Evolutionary conservation across 1,139 yeast genomes (phyloP), one percentile per base, ranked within the genome.

Genomic region (Geotrichum fermentans): DNA sequence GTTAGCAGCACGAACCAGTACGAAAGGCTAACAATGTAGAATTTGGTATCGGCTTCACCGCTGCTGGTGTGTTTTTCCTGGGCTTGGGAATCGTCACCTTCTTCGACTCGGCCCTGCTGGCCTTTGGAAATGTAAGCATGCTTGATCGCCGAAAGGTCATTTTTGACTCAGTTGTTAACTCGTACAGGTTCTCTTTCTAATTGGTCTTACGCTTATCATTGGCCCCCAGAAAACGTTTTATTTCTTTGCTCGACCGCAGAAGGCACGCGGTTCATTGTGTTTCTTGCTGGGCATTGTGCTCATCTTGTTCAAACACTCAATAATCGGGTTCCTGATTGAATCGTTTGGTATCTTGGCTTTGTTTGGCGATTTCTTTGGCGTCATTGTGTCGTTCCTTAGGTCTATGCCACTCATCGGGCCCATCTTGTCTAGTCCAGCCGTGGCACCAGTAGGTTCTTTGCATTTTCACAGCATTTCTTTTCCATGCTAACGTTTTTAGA

Each of bases 1-100:
- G 28, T 24, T 24, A n/a, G n/a, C n/a, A n/a, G n/a, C n/a, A n/a
- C n/a, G n/a, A n/a, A n/a, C n/a, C n/a, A n/a, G n/a, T n/a, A n/a
- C n/a, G n/a, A n/a, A n/a, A n/a, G n/a, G 36, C 28, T 22, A 26
- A 8, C 5, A 29, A 11, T 21, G 59, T 57, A 87, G 96, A 89
- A 68, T 83, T 83, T 61, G 98, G 98, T 28, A 97, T 88, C 24
- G 96, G 89, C 8, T 85, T 90, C 73, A 87, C 96, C 13, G 90
- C 95, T 22, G 86, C 85, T 24, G 97, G 92, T 11, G 77, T 83
- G 51, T 66, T 86, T 42, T 83, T 88, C 64, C 85, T 92, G 66
- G 64, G 87, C 7, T 72, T 90, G 34, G 98, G 98, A 11, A 76
- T 92, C 39, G 63, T 89, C 63, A 79, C 96, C 24, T 81, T 92